A percentile compares a stretch with the other conserved stretches of the same genome.
These are phyloP conservation scores for Calonectria pseudoreteaudii DNA, from an alignment of 2,329 filamentous ascomycete genomes.

Conservation along the genomic window DNA sequence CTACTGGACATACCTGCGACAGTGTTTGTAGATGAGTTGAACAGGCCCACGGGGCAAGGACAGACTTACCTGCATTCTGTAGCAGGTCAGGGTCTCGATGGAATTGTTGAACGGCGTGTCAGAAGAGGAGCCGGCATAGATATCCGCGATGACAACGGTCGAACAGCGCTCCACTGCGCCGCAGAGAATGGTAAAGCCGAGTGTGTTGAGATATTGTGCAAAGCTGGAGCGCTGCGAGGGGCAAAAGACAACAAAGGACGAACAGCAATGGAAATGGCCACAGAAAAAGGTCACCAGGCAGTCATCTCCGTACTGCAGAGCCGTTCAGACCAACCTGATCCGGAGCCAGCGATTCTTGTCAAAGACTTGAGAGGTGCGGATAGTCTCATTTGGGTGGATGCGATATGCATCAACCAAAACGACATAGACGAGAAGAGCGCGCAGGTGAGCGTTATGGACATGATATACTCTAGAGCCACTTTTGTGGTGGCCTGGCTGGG, in stretches of 20 bases:
- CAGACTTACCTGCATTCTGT: conserved; percentile 28
- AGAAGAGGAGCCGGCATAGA: conserved; percentile 27
- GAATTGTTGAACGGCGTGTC: conserved; percentile 22
- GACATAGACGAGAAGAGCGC: conserved; percentile 41
- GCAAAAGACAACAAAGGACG: conserved; percentile 21
- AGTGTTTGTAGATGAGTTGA: conserved; percentile 24
- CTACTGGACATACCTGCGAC: conserved; percentile 26
- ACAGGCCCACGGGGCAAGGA: conserved; percentile 15
- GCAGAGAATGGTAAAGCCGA: conserved; percentile 24
- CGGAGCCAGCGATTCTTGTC: not conserved
- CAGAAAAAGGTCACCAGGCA: conserved; percentile 20
- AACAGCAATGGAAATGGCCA: conserved; percentile 32
- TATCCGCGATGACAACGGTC: conserved; percentile 22
- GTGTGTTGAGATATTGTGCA: conserved; percentile 27
- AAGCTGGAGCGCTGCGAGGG: conserved; percentile 13
- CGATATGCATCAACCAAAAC: conserved; percentile 45
- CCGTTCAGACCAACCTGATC: conserved; percentile 13
- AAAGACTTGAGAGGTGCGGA: conserved; percentile 7
- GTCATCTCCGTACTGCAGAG: conserved; percentile 26
- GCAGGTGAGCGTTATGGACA: conserved; percentile 45
- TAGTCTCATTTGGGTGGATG: conserved; percentile 44
- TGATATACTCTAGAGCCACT: conserved; percentile 42
- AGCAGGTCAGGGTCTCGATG: conserved; percentile 17
- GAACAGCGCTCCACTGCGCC: conserved; percentile 32
- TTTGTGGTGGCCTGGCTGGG: conserved; percentile 45